Percentiles rank a stretch among this genome's conserved stretches.
Evolutionary conservation across 306 rosid species (phyloP).

Genomic region (Glycine latifolia): DNA sequence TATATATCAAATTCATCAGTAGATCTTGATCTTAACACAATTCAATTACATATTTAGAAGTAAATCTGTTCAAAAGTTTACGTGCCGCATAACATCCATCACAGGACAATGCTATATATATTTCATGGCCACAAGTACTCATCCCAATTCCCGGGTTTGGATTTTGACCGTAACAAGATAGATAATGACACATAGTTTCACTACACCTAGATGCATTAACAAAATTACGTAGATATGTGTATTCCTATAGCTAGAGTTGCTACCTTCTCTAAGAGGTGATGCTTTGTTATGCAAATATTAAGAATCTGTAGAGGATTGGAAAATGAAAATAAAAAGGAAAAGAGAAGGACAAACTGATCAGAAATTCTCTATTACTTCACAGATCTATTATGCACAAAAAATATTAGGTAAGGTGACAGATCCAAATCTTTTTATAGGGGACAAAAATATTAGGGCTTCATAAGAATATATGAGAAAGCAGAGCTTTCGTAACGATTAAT

Average conservation of each 20-base stretch:
- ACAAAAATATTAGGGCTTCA: conserved; percentile 42
- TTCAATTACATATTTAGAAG: conserved; percentile 6
- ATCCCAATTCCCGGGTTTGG: conserved; percentile 17
- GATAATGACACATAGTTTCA: conserved; percentile 19
- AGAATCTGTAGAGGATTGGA: conserved; percentile 12
- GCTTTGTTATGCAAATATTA: conserved; percentile 28
- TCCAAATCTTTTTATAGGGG: conserved; percentile 14
- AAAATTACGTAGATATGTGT: not conserved
- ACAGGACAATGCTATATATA: not conserved
- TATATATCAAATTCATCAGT: conserved; percentile 12
- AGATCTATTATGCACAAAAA: conserved; percentile 31
- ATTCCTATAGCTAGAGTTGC: conserved; percentile 16
- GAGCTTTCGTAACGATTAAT: conserved; percentile 14
- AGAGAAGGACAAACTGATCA: not conserved
- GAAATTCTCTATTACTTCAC: not conserved
- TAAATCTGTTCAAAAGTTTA: conserved; percentile 6
- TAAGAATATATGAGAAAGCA: not conserved
- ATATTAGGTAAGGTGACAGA: conserved; percentile 38
- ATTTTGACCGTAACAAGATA: conserved; percentile 17
- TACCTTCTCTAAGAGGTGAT: conserved; percentile 43
- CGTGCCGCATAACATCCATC: not conserved
- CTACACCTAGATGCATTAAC: not conserved
- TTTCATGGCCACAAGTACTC: not conserved
- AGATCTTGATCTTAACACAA: conserved; percentile 7
- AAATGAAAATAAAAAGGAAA: not conserved